Base-by-base conservation (phyloP, 2,329 filamentous ascomycete species). In the Akanthomyces uredinophilus region DNA sequence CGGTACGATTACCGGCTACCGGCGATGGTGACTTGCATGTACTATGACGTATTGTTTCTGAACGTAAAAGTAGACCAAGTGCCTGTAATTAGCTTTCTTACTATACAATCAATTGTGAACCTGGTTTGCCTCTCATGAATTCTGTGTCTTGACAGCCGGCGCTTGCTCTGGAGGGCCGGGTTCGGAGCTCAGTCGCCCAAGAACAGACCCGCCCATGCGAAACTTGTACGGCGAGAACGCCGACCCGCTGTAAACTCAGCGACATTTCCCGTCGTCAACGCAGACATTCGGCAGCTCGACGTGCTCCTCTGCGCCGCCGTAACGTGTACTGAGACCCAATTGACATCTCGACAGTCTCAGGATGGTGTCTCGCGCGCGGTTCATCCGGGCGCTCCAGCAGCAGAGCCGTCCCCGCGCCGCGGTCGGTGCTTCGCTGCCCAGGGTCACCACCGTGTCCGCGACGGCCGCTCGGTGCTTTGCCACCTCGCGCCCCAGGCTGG, bases 401-500 rank as follows among this genome's bases (percentile, higher is more conserved):
- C 61, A 63, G 44, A 62, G 64, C 43, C 50, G 56, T 37, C 57
- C 57, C 5, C 39, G 47, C 10, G 39, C 16, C 10, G 37, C 37
- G n/a, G 24, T 43, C 13, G 14, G 37, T 10, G 32, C 61, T 6
- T 22, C 29, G 11, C n/a, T 51, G 8, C 60, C 51, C 1, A 47
- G 53, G 18, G 39, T 32, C 22, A 29, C 32, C 7, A 35, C 20
- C 27, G 13, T 35, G 24, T 10, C 63, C 46, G 51, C 61, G n/a
- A 32, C 46, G 22, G 49, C 52, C 20, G 54, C 59, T 60, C 66
- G 71, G 64, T 67, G 68, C 66, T 55, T 74, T 61, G 65, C 70
- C 56, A 72, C 74, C 22, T 71, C 74, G 55, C 59, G 67, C n/a
- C 66, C 67, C 37, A 69, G 68, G 35, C 66, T 68, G 43, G 55